Evolutionary conservation across 805 yeast species (phyloP).

Genomic region (Priceomyces fermenticarens): DNA sequence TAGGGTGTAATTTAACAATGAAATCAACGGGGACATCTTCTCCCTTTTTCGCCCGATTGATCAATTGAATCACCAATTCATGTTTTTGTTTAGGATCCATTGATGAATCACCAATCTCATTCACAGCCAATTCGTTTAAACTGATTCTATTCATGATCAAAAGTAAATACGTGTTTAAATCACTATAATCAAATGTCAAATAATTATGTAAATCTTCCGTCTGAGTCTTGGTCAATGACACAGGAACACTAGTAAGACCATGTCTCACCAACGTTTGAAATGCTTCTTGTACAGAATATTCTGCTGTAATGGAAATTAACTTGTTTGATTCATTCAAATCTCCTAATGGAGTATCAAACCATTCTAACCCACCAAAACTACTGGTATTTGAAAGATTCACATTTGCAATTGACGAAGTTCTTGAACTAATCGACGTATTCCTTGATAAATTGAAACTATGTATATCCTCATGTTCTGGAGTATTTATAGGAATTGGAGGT

Average conservation of each 20-base stretch:
- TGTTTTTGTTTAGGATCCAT: constrained; percentile 25
- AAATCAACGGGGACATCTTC: constrained; percentile 89
- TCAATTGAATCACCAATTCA: constrained; percentile 39
- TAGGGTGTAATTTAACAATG: constrained; percentile 79
- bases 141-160: constrained; percentile 73
- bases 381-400: constrained; percentile 7
- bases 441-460: constrained; percentile 38
- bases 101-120: constrained; percentile 24
- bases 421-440: constrained; percentile 27
- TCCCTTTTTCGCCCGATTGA: constrained; percentile 73
- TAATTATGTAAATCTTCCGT: constrained; percentile 58
- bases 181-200: constrained; percentile 87
- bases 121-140: constrained; percentile 31
- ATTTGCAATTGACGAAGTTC: constrained; percentile 17
- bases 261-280: constrained; percentile 72
- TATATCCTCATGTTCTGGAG: constrained; percentile 35
- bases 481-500: constrained; percentile 55
- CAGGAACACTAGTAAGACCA: constrained; percentile 85
- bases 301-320: constrained; percentile 64
- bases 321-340: constrained; percentile 79
- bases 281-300: constrained; percentile 80
- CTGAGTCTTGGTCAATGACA: constrained; percentile 42
- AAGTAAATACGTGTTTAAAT: constrained; percentile 80
- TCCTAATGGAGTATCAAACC: constrained; percentile 69
- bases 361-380: constrained; percentile 37